Evolutionary conservation across 2,329 filamentous ascomycete genomes (phyloP).

Genomic region (Mariannaea elegans): DNA sequence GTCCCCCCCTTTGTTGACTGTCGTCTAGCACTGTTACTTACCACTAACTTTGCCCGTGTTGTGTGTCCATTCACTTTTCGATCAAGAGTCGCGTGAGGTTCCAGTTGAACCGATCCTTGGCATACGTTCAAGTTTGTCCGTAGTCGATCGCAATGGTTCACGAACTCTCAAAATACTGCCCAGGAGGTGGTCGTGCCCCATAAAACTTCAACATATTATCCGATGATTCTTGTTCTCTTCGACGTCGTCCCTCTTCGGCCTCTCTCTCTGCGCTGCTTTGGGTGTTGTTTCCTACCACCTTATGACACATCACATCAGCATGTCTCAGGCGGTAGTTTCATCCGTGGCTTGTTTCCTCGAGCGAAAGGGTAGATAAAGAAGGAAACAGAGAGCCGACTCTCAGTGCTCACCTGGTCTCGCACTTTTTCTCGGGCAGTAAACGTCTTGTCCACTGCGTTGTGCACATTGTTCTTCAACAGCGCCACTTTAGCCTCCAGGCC

Average conservation of each 20-base stretch:
- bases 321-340: no score
- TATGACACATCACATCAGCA: no score
- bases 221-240: slow-evolving; percentile 9
- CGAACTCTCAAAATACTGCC: slow-evolving; percentile 14
- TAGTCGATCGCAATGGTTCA: no score
- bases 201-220: slow-evolving; percentile 17
- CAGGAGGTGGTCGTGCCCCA: slow-evolving; percentile 10
- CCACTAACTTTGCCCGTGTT: no score
- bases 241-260: slow-evolving; percentile 17
- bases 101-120: no score
- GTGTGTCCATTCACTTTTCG: no score
- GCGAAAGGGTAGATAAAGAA: not conserved
- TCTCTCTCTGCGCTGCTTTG: slow-evolving; percentile 3
- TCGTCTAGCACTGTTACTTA: no score
- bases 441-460: slow-evolving; percentile 13
- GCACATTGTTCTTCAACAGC: slow-evolving; percentile 9
- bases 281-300: not conserved
- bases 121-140: no score
- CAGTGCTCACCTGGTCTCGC: slow-evolving; percentile 8
- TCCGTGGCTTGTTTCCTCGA: no score
- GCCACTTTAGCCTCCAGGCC: slow-evolving; percentile 7
- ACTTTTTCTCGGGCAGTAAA: slow-evolving; percentile 13
- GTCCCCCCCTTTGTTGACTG: no score
- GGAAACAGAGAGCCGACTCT: not conserved
- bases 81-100: no score